Percentiles rank a stretch among this genome's conserved stretches.
Conservation (phyloP, 768 basidiomycete species). For the Kockovaella imperatae region DNA sequence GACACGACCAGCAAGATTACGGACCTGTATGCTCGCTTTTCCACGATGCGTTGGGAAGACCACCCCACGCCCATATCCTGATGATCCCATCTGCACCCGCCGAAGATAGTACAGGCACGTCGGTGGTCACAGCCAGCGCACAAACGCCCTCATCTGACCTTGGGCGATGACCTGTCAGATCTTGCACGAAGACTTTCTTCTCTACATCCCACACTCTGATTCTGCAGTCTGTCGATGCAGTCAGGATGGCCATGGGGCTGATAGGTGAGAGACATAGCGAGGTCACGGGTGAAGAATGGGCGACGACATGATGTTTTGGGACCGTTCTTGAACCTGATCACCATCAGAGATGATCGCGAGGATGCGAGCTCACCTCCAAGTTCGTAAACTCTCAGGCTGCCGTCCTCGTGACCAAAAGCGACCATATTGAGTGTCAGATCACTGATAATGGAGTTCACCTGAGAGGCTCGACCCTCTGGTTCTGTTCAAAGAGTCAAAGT, state of each 20-base stretch:
- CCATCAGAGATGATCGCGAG: too few species aligned
- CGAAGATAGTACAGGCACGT: conserved; percentile 78
- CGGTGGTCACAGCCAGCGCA: conserved; percentile 74
- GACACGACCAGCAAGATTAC: too few species aligned
- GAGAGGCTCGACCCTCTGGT: conserved; percentile 3
- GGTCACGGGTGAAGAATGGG: conserved; percentile 86
- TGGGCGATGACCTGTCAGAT: conserved; percentile 73
- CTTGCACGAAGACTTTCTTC: conserved; percentile 71
- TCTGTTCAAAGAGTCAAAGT: not conserved
- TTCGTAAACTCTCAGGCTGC: conserved; percentile 84
- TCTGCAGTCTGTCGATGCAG: conserved; percentile 88
- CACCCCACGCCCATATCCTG: conserved; percentile 55
- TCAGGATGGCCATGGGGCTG: conserved; percentile 76
- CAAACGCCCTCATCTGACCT: conserved; percentile 87
- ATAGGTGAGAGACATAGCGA: conserved; percentile 74
- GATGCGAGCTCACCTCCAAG: conserved; percentile 54
- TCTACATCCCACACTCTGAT: conserved; percentile 84
- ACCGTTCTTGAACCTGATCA: conserved; percentile 27
- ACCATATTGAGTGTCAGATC: conserved; percentile 85
- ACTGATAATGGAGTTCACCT: conserved; percentile 45
- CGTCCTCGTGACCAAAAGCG: conserved; percentile 88
- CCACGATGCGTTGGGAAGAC: too few species aligned
- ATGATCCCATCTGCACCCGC: conserved; percentile 94
- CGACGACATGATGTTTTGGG: conserved; percentile 82
- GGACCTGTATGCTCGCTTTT: too few species aligned